Base-by-base conservation (phyloP, 768 basidiomycete species). In the Tephrocybe sp. region DNA sequence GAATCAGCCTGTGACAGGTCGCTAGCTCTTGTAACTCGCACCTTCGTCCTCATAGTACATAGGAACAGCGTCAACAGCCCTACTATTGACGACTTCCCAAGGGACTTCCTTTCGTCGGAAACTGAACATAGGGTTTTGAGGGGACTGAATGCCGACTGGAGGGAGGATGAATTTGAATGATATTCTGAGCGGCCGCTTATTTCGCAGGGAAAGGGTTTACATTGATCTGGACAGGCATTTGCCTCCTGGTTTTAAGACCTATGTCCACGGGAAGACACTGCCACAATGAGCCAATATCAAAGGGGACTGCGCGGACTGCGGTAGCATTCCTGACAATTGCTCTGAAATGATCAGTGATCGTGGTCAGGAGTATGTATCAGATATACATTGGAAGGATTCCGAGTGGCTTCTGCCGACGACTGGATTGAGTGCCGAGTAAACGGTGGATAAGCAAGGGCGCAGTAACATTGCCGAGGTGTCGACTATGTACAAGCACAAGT, bases 11-110 rank as follows among this genome's bases (percentile, higher is more conserved):
- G 16, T n/a, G 29, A 15, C 33, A 34, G 39, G 2, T 22, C 29
- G 31, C 9, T 22, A 36, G 24, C 13, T 27, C 41, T n/a, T 23
- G 21, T 31, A 42, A 16, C 38, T 60, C 74, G 40, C 50, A 82
- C 82, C 82, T 61, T 76, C 74, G 54, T 85, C 79, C 45, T 80
- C 81, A 54, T 80, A 76, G 64, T 80, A 86, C 64, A 77, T 79
- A 15, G 78, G 71, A 12, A 89, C 77, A 21, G 88, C 82, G 39
- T 82, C 77, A 42, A 91, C 79, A 25, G 71, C 66, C 59, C 77
- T 79, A 60, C 74, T 80, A 50, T 82, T 82, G 23, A 89, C 83
- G 34, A 90, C 87, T 68, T 91, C 88, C 88, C 88, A 91, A 30
- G 86, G 79, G 8, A 69, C 68, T 59, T 84, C 79, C 54, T 73